A percentile compares a stretch with the other conserved stretches of the same genome.
These are phyloP conservation scores for Biscogniauxia marginata DNA, from an alignment of 2,329 filamentous ascomycete species.

Conservation along the genomic window DNA sequence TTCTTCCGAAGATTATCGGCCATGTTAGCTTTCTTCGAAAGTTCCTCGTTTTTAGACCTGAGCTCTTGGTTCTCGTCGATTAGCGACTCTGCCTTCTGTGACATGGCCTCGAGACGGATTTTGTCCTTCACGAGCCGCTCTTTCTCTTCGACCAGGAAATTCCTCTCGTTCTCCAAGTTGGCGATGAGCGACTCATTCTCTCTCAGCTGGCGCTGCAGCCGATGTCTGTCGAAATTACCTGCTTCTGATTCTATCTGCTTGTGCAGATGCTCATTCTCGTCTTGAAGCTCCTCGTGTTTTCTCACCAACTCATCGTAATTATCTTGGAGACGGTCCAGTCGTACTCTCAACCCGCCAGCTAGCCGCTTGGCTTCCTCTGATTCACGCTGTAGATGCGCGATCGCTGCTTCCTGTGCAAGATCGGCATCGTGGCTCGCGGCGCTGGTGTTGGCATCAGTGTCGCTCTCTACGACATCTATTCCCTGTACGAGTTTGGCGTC, in stretches of 20 bases:
- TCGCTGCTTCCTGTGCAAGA: conserved; percentile 56
- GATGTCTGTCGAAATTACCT: conserved; percentile 48
- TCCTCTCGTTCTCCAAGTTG: conserved; percentile 64
- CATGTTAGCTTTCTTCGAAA: conserved; percentile 62
- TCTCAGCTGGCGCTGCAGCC: conserved; percentile 55
- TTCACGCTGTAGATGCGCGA: conserved; percentile 49
- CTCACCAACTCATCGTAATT: conserved; percentile 59
- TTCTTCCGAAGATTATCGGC: conserved; percentile 63
- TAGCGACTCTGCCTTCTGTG: conserved; percentile 49
- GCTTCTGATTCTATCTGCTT: conserved; percentile 55
- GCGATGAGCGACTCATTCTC: conserved; percentile 73
- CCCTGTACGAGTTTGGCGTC: conserved; percentile 34
- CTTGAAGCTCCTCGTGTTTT: conserved; percentile 57
- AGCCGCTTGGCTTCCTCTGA: conserved; percentile 55
- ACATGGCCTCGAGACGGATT: conserved; percentile 44
- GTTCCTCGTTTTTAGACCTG: conserved; percentile 56
- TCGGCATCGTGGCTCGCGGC: conserved; percentile 47
- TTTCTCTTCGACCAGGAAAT: conserved; percentile 48
- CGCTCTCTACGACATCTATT: conserved; percentile 34
- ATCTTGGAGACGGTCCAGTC: conserved; percentile 58
- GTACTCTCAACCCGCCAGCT: conserved; percentile 57
- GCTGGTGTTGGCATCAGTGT: conserved; percentile 17
- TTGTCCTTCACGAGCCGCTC: conserved; percentile 36
- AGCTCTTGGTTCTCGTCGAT: conserved; percentile 61
- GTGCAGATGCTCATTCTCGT: conserved; percentile 57